A percentile compares a stretch with the other conserved stretches of the same genome.
Conservation (phyloP, 768 basidiomycete species). For the Suillus subalutaceus region DNA sequence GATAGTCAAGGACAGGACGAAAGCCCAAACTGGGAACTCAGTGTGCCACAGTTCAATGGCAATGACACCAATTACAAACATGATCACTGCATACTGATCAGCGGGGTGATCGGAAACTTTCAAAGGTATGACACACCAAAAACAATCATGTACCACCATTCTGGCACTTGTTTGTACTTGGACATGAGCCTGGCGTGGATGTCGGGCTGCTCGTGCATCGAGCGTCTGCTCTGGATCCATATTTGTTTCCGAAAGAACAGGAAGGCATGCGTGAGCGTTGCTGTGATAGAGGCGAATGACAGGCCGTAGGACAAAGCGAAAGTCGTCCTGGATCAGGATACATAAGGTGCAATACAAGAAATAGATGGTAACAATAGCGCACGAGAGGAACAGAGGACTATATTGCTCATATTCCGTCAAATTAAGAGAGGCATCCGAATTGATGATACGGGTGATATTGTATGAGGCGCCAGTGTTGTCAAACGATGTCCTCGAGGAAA, state of each 20-base stretch:
- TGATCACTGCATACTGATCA: conserved; percentile 23
- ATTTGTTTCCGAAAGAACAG: conserved; percentile 83
- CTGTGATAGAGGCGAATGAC: conserved; percentile 81
- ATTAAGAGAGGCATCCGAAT: conserved; percentile 56
- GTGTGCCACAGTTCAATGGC: conserved; percentile 42
- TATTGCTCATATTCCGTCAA: conserved; percentile 55
- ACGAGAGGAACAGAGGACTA: conserved; percentile 64
- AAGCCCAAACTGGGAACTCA: conserved; percentile 43
- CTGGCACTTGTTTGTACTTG: conserved; percentile 47
- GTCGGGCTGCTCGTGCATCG: conserved; percentile 80
- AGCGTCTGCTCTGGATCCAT: conserved; percentile 66
- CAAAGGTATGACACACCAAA: conserved; percentile 32
- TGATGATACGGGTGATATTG: conserved; percentile 60
- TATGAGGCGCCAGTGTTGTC: conserved; percentile 63
- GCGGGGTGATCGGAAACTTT: conserved; percentile 7
- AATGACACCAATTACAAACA: conserved; percentile 38
- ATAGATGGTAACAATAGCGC: conserved; percentile 23
- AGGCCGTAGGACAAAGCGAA: conserved; percentile 82
- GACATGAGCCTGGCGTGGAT: conserved; percentile 55
- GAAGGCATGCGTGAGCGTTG: conserved; percentile 71
- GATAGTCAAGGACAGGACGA: conserved; percentile 30
- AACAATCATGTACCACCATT: conserved; percentile 53
- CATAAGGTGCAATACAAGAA: conserved; percentile 24
- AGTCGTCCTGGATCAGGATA: conserved; percentile 42
- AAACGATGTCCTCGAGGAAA: conserved; percentile 66